Conservation (phyloP, 495 filamentous ascomycete genomes). For the Talaromyces proteolyticus region DNA sequence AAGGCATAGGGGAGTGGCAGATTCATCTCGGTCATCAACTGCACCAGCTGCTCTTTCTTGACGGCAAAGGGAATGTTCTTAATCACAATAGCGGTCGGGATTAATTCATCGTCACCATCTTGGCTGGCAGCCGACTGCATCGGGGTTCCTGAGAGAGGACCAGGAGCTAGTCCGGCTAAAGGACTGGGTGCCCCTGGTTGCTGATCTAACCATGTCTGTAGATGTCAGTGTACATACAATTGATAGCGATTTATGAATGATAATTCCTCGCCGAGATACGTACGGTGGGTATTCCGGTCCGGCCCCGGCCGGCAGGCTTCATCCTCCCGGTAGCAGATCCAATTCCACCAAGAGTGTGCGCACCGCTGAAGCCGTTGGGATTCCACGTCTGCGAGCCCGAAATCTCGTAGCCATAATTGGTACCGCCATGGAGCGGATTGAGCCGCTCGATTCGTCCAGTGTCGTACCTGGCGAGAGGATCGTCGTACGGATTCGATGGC, state of each 20-base stretch:
- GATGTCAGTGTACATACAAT: slow-evolving; percentile 11
- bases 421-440: slow-evolving; percentile 47
- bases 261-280: slow-evolving; percentile 20
- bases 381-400: slow-evolving; percentile 65
- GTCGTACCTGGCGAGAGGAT: slow-evolving; percentile 55
- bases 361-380: slow-evolving; percentile 46
- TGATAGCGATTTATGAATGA: background rate
- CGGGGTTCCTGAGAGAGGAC: slow-evolving; percentile 41
- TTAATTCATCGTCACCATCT: slow-evolving; percentile 74
- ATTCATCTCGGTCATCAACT: slow-evolving; percentile 85
- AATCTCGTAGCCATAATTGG: slow-evolving; percentile 53
- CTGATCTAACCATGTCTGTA: slow-evolving; percentile 57
- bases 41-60: slow-evolving; percentile 90
- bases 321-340: slow-evolving; percentile 50
- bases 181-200: slow-evolving; percentile 47
- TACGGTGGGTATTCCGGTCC: slow-evolving; percentile 56
- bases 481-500: slow-evolving; percentile 59
- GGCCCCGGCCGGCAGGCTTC: slow-evolving; percentile 45
- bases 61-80: slow-evolving; percentile 99
- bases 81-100: slow-evolving; percentile 97
- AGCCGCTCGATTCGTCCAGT: slow-evolving; percentile 54
- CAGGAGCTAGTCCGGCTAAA: slow-evolving; percentile 47
- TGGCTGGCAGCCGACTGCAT: slow-evolving; percentile 46
- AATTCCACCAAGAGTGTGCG: slow-evolving; percentile 46
- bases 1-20: slow-evolving; percentile 95